A percentile compares a stretch with the other conserved stretches of the same genome.
Evolutionary conservation across 1,284 basidiomycete genomes (phyloP).

Genomic region (Ustanciosporium gigantosporum): DNA sequence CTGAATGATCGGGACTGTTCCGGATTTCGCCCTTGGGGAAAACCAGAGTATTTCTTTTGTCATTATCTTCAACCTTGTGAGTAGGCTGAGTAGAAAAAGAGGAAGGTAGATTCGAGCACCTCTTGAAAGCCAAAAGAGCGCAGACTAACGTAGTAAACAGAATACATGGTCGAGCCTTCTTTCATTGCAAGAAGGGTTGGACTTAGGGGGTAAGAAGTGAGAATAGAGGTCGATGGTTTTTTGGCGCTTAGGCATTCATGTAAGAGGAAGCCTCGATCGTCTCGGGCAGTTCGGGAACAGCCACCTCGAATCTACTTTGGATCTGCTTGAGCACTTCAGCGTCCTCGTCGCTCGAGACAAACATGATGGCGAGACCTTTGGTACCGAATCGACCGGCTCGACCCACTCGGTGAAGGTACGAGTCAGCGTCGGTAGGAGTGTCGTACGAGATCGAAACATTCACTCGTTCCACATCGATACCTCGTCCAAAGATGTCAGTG

Average conservation of each 20-base stretch:
- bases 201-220: no score
- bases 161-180: no score
- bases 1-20: no score
- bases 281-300: constrained; percentile 87
- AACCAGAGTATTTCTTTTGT: no score
- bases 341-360: constrained; percentile 87
- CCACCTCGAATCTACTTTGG: constrained; percentile 89
- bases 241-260: constrained; percentile 56
- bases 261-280: constrained; percentile 75
- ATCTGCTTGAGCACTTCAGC: constrained; percentile 89
- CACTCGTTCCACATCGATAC: constrained; percentile 61
- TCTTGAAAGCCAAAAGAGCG: no score
- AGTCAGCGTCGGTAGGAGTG: constrained; percentile 93
- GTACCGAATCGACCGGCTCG: constrained; percentile 99
- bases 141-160: no score
- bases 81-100: no score
- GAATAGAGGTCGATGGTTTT: no score
- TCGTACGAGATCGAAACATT: constrained; percentile 66
- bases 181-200: no score
- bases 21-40: no score
- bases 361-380: constrained; percentile 98
- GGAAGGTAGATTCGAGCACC: no score
- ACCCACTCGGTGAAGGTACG: constrained; percentile 96
- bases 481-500: constrained; percentile 60
- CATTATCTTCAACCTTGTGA: no score